Percentiles rank a stretch among this genome's conserved stretches.
Conservation (phyloP, 495 filamentous ascomycete genomes). For the Aspergillus saccharolyticus region DNA sequence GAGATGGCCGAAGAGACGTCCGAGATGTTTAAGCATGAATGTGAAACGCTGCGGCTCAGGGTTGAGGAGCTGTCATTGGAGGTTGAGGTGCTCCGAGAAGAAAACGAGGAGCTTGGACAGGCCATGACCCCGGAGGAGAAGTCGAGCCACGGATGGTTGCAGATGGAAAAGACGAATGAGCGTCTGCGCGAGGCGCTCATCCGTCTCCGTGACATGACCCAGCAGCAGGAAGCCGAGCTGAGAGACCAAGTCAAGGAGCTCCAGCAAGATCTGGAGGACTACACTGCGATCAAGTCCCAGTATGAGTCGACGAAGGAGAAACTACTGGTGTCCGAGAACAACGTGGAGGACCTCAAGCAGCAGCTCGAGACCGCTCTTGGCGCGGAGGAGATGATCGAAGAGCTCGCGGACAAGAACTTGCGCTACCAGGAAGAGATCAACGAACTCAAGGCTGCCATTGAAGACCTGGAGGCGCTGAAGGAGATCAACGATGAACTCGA, state of each 20-base stretch:
- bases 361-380: conserved; percentile 85
- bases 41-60: conserved; percentile 68
- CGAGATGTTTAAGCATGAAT: conserved; percentile 72
- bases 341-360: conserved; percentile 78
- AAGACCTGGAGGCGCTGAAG: conserved; percentile 80
- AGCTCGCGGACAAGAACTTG: conserved; percentile 80
- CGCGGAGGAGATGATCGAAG: conserved; percentile 90
- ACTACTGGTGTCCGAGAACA: conserved; percentile 65
- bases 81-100: conserved; percentile 78
- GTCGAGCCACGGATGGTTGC: conserved; percentile 78
- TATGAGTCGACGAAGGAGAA: conserved; percentile 66
- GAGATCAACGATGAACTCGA: conserved; percentile 94
- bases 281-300: conserved; percentile 64
- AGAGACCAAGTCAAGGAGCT: conserved; percentile 71
- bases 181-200: conserved; percentile 82
- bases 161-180: conserved; percentile 87
- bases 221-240: conserved; percentile 77
- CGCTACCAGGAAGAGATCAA: conserved; percentile 75
- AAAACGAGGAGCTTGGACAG: conserved; percentile 74
- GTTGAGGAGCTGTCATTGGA: conserved; percentile 84
- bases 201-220: conserved; percentile 76
- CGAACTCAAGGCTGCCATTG: conserved; percentile 71
- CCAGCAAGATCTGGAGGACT: conserved; percentile 71
- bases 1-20: conserved; percentile 96
- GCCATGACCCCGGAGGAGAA: conserved; percentile 87